These are phyloP conservation scores for Citrus australasica DNA, from an alignment of 345 rosid genomes.

Conservation along the genomic window DNA sequence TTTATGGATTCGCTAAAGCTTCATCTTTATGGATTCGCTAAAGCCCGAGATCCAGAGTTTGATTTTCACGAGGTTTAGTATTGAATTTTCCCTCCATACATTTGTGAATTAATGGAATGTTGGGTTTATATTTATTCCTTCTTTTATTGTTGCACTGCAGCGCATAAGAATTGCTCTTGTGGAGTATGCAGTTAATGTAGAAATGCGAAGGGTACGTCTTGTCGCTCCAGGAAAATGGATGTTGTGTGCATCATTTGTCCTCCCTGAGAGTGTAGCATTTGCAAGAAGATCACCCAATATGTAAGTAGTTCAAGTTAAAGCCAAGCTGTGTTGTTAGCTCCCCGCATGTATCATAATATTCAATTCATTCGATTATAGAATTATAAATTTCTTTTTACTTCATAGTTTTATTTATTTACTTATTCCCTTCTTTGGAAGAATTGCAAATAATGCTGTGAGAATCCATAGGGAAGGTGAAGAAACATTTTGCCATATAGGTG, in stretches of 20 bases:
- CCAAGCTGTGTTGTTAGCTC: not conserved
- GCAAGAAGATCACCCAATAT: slow-evolving; percentile 20
- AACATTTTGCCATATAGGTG: not conserved
- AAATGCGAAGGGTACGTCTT: slow-evolving; percentile 64
- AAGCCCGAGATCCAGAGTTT: slow-evolving; percentile 85
- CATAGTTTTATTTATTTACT: not conserved
- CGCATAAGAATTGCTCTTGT: slow-evolving; percentile 65
- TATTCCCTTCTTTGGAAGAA: not conserved
- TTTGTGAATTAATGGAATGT: not conserved
- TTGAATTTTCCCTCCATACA: not conserved
- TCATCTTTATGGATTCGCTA: slow-evolving; percentile 92
- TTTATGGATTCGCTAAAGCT: slow-evolving; percentile 95
- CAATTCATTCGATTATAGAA: not conserved
- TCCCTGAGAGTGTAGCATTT: slow-evolving; percentile 71
- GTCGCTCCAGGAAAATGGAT: slow-evolving; percentile 97
- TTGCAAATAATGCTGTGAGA: not conserved
- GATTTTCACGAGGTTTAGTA: slow-evolving; percentile 80
- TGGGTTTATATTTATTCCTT: not conserved
- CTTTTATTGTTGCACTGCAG: slow-evolving; percentile 33
- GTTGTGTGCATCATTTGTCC: slow-evolving; percentile 78
- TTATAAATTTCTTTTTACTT: not conserved
- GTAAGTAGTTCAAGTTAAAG: slow-evolving; percentile 5
- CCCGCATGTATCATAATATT: not conserved
- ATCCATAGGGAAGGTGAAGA: not conserved
- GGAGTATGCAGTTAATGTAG: slow-evolving; percentile 73